These are phyloP conservation scores for Epipyxis sp. DNA, from an alignment of 108 stramenopile genomes.

Conservation along the genomic window DNA sequence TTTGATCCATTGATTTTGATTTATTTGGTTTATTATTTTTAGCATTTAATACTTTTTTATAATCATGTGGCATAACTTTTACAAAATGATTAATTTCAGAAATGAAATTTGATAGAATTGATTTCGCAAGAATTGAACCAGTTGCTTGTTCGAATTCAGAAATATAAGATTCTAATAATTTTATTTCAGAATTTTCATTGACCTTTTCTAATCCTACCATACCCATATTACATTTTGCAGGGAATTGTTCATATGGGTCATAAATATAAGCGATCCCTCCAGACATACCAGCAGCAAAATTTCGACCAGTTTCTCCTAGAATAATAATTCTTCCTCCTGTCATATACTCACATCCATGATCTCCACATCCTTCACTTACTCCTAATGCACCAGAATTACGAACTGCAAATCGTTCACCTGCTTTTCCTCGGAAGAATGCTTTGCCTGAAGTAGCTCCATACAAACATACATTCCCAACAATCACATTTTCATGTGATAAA, in stretches of 20 bases:
- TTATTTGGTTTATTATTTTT: too few relatives aligned
- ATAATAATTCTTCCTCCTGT: constrained; percentile 88
- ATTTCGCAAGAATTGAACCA: constrained; percentile 70
- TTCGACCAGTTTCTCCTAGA: constrained; percentile 88
- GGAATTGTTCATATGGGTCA: constrained; percentile 81
- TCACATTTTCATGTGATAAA: constrained; percentile 76
- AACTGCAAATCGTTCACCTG: constrained; percentile 94
- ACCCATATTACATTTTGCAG: constrained; percentile 93
- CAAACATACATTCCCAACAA: constrained; percentile 88
- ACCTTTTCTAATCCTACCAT: constrained; percentile 81
- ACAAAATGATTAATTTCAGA: constrained; percentile 68
- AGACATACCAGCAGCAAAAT: constrained; percentile 98
- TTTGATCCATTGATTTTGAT: too few relatives aligned
- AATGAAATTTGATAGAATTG: constrained; percentile 85
- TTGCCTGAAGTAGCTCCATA: constrained; percentile 92
- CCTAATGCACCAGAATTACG: constrained; percentile 93
- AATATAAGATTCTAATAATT: constrained; percentile 25
- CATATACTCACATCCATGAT: constrained; percentile 99
- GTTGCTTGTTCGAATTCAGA: constrained; percentile 81
- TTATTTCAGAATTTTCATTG: constrained; percentile 41
- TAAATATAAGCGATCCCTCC: constrained; percentile 93
- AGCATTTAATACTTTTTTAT: constrained; percentile 90
- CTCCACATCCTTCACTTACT: constrained; percentile 93
- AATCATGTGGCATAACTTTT: constrained; percentile 92
- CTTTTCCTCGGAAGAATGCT: constrained; percentile 92